A percentile compares a stretch with the other conserved stretches of the same genome.
Evolutionary conservation across 2,329 filamentous ascomycete genomes (phyloP).

Genomic region (Plectosphaerella cucumerina): DNA sequence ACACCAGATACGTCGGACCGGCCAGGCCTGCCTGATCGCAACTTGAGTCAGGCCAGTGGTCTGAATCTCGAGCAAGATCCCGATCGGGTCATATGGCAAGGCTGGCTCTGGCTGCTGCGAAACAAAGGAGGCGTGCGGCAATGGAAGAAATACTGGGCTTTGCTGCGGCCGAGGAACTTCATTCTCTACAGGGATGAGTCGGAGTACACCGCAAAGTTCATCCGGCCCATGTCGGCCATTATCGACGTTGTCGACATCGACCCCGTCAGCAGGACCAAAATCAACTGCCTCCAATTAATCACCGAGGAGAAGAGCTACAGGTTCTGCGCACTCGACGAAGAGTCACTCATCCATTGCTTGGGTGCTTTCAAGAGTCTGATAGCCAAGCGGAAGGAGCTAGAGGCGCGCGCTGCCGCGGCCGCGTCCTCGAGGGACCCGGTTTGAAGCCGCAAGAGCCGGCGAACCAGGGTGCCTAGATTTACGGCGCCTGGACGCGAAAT

Average conservation of each 20-base stretch:
- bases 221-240: constrained; percentile 73
- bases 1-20: constrained; percentile 13
- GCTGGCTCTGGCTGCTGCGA: constrained; percentile 80
- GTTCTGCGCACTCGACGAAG: constrained; percentile 76
- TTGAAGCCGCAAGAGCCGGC: constrained; percentile 4
- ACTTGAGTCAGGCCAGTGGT: constrained; percentile 60
- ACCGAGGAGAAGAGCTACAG: constrained; percentile 83
- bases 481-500: no score
- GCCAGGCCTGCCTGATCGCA: constrained; percentile 40
- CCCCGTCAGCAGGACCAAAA: constrained; percentile 78
- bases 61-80: constrained; percentile 58
- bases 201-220: constrained; percentile 82
- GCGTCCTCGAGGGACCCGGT: not conserved
- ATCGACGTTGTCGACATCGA: constrained; percentile 93
- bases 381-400: constrained; percentile 62
- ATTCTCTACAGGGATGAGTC: constrained; percentile 90
- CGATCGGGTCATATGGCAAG: constrained; percentile 91
- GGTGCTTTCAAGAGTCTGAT: constrained; percentile 88
- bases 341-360: constrained; percentile 76
- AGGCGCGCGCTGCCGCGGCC: constrained; percentile 40
- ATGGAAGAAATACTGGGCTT: constrained; percentile 94
- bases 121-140: constrained; percentile 79
- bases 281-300: constrained; percentile 86
- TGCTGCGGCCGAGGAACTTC: constrained; percentile 78
- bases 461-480: not conserved